These are phyloP conservation scores for Epithele typhae DNA, from an alignment of 768 basidiomycete species.

Conservation along the genomic window DNA sequence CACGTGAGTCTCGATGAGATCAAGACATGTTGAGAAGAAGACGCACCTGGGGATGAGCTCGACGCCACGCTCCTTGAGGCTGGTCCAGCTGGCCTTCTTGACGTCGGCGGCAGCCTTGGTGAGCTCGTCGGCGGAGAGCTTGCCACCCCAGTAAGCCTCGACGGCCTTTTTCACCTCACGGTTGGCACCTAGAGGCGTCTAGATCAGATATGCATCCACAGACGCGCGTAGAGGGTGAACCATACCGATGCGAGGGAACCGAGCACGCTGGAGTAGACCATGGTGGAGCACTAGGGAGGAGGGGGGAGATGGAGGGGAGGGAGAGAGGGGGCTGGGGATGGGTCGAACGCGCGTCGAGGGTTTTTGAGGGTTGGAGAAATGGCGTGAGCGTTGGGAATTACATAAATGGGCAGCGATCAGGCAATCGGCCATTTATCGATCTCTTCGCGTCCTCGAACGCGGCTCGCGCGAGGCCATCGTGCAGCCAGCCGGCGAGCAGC, in stretches of 20 bases:
- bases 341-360: constrained; percentile 1
- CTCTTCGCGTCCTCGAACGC: neutral
- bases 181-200: constrained; percentile 61
- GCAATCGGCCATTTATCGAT: constrained; percentile 14
- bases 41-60: constrained; percentile 88
- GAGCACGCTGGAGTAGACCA: constrained; percentile 51
- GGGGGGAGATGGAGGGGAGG: constrained; percentile 5
- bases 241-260: constrained; percentile 58
- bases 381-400: constrained; percentile 11
- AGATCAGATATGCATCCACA: no score
- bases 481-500: neutral
- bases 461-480: constrained; percentile 1
- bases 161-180: constrained; percentile 98
- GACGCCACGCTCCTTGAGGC: constrained; percentile 80
- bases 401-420: constrained; percentile 12
- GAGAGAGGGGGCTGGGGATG: constrained; percentile 6
- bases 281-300: constrained; percentile 20
- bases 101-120: constrained; percentile 84
- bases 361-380: neutral
- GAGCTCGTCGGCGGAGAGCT: constrained; percentile 82
- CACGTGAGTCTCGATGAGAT: constrained; percentile 12
- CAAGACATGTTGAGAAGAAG: constrained; percentile 11
- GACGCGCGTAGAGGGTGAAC: neutral
- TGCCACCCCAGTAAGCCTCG: constrained; percentile 97
- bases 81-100: constrained; percentile 84